Percentiles rank a stretch among this genome's conserved stretches.
Evolutionary conservation across 306 rosid genomes (phyloP).

Genomic region (Fragaria iinumae): DNA sequence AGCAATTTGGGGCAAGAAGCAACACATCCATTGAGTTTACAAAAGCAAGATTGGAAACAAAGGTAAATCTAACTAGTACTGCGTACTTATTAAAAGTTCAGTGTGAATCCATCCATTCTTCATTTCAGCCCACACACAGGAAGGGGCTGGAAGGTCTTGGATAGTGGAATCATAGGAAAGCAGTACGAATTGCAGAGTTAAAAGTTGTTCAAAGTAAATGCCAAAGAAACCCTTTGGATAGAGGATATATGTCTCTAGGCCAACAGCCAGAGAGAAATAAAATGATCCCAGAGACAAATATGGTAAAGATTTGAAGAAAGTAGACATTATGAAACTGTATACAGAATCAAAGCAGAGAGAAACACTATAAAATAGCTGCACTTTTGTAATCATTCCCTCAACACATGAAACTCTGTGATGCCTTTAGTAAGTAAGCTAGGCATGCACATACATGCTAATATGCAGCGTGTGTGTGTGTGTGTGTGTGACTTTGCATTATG

Average conservation of each 20-base stretch:
- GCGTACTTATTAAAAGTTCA: not conserved
- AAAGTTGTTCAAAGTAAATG: not conserved
- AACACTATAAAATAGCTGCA: not conserved
- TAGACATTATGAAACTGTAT: not conserved
- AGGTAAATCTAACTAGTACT: not conserved
- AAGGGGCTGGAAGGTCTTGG: not conserved
- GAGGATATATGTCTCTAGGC: not conserved
- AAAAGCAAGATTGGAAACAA: not conserved
- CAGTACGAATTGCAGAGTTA: not conserved
- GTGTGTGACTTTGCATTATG: not conserved
- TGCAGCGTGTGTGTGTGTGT: not conserved
- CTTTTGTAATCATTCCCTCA: not conserved
- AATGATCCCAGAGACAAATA: not conserved
- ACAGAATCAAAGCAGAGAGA: not conserved
- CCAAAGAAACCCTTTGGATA: not conserved
- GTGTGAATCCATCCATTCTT: not conserved
- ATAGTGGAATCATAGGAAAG: not conserved
- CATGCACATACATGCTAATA: not conserved
- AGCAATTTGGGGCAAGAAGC: not conserved
- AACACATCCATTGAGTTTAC: not conserved
- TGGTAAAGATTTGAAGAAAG: not conserved
- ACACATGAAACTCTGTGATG: not conserved
- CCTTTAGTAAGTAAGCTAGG: not conserved
- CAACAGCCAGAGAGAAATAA: not conserved
- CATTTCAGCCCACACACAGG: not conserved